These are phyloP conservation scores for Rehmannia glutinosa DNA, from an alignment of 257 asterid genomes.

Conservation along the genomic window DNA sequence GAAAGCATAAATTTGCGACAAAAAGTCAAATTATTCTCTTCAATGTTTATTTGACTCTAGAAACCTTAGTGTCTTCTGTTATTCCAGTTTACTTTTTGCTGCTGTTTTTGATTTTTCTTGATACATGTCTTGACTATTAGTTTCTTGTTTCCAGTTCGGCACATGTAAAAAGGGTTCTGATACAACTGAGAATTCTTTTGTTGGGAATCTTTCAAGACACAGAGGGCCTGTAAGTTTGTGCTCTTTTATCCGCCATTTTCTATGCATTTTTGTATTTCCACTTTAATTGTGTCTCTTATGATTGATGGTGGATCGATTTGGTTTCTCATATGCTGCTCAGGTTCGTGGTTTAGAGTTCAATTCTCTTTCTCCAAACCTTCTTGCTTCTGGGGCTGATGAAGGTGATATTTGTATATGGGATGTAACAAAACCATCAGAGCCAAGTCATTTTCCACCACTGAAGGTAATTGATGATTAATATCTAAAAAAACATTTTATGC, in stretches of 20 bases:
- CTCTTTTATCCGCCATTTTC: slow-evolving; percentile 3
- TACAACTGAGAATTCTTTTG: slow-evolving; percentile 55
- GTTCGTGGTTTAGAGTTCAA: slow-evolving; percentile 94
- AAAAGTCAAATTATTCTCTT: too few species aligned
- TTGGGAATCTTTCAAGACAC: slow-evolving; percentile 68
- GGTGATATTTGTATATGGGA: slow-evolving; percentile 97
- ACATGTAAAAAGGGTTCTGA: slow-evolving; percentile 42
- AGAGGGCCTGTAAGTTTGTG: slow-evolving; percentile 77
- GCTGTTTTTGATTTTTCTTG: not conserved
- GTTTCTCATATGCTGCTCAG: slow-evolving; percentile 29
- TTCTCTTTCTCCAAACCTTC: slow-evolving; percentile 63
- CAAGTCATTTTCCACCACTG: slow-evolving; percentile 76
- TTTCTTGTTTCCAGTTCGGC: slow-evolving; percentile 37
- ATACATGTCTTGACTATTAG: not conserved
- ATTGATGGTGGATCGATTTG: slow-evolving; percentile 10
- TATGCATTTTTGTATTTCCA: not conserved
- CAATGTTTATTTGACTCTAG: not conserved
- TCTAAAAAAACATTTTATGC: not conserved
- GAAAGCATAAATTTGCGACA: too few species aligned
- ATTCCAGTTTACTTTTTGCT: not conserved
- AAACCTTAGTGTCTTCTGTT: not conserved
- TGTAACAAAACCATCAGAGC: slow-evolving; percentile 66
- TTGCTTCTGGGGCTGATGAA: slow-evolving; percentile 99
- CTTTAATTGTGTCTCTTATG: not conserved
- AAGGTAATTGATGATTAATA: slow-evolving; percentile 44